Percentiles rank a stretch among this genome's conserved stretches.
Conservation (phyloP, 495 filamentous ascomycete species). For the Trichocladium antarcticum region DNA sequence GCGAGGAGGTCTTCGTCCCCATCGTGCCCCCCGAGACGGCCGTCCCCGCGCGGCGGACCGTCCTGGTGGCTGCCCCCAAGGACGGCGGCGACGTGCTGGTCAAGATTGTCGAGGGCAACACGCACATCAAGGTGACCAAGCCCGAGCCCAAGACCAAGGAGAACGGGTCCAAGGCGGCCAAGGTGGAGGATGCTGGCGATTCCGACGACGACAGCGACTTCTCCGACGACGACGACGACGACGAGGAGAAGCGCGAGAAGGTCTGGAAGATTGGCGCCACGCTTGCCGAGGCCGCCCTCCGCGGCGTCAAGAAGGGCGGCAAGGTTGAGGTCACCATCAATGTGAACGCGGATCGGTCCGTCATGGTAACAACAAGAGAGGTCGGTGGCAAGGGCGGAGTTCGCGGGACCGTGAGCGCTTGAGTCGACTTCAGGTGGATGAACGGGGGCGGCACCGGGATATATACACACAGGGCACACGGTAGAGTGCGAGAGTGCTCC, state of each 20-base stretch:
- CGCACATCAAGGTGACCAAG: constrained; percentile 83
- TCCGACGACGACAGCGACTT: constrained; percentile 48
- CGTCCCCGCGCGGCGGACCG: constrained; percentile 73
- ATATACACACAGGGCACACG: too few relatives aligned
- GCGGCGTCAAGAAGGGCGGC: constrained; percentile 69
- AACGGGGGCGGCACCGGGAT: too few relatives aligned
- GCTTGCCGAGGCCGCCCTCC: constrained; percentile 77
- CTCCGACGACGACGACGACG: constrained; percentile 63
- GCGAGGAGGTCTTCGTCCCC: constrained; percentile 57
- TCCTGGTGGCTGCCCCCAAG: constrained; percentile 60
- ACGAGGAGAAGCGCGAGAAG: constrained; percentile 77
- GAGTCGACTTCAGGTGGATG: neutral
- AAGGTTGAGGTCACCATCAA: constrained; percentile 92
- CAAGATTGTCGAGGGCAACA: constrained; percentile 71
- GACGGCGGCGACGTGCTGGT: constrained; percentile 78
- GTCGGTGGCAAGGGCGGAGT: constrained; percentile 79
- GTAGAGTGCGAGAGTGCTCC: too few relatives aligned
- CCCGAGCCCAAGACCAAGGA: constrained; percentile 64
- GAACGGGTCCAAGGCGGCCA: constrained; percentile 40
- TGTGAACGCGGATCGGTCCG: constrained; percentile 61
- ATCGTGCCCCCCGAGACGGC: constrained; percentile 78
- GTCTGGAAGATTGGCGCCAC: constrained; percentile 81
- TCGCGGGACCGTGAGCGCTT: constrained; percentile 49
- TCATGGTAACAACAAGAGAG: constrained; percentile 72
- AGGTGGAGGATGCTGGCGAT: constrained; percentile 37